Percentiles rank a stretch among this genome's conserved stretches.
phyloP scores from a whole-genome alignment of 768 basidiomycete genomes.

The Leccinum subgranulosum region DNA sequence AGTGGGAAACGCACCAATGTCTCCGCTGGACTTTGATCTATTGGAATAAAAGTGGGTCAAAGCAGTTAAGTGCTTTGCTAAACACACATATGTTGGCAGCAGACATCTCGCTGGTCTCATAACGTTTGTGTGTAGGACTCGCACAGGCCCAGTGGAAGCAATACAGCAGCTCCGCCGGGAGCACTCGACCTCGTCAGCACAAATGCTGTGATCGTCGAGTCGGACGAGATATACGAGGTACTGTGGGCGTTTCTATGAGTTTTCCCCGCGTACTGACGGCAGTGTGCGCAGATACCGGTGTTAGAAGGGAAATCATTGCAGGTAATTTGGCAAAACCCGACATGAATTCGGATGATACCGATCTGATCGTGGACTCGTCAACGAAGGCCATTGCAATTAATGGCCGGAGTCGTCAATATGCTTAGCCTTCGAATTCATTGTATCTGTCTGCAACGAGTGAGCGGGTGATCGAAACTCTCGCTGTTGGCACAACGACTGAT shows the following conservation, averaged over 20 bases:
- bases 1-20: slow-evolving; percentile 89
- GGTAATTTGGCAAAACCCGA: not conserved
- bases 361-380: not conserved
- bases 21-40: slow-evolving; percentile 82
- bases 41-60: slow-evolving; percentile 72
- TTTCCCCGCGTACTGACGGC: not conserved
- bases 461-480: not conserved
- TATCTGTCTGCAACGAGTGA: not conserved
- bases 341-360: not conserved
- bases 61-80: slow-evolving; percentile 67
- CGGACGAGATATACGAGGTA: slow-evolving; percentile 33
- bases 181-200: slow-evolving; percentile 78
- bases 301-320: not conserved
- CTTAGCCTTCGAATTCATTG: not conserved
- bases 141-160: not conserved
- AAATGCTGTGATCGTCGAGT: slow-evolving; percentile 91
- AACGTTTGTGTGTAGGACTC: not conserved
- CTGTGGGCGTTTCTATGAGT: not conserved
- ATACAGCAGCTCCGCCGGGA: not conserved
- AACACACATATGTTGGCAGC: slow-evolving; percentile 44
- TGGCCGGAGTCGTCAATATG: not conserved
- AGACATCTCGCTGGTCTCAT: not conserved
- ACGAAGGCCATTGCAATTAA: not conserved
- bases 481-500: not conserved
- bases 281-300: not conserved